Conservation (phyloP, 257 asterid genomes). For the Prunella vulgaris region DNA sequence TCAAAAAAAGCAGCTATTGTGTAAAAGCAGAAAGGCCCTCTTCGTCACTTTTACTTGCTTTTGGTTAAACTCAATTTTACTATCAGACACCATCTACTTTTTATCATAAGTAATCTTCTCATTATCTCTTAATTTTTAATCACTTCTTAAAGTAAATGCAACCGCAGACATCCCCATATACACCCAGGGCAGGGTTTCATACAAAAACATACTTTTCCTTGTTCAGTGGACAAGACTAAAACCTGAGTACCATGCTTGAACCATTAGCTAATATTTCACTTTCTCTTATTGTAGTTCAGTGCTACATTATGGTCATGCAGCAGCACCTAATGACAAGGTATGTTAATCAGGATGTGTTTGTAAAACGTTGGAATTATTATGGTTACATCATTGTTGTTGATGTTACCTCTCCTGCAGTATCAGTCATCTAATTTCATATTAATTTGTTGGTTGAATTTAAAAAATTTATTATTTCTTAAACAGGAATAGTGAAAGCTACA, state of each 20-base stretch:
- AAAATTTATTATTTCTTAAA: not conserved
- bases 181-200: not conserved
- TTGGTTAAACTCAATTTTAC: not conserved
- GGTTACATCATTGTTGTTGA: not conserved
- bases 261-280: slow-evolving; percentile 21
- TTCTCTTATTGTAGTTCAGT: slow-evolving; percentile 53
- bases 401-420: not conserved
- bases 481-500: not conserved
- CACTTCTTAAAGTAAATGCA: not conserved
- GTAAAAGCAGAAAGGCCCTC: not conserved
- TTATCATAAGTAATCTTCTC: not conserved
- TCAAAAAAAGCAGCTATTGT: not conserved
- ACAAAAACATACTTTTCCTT: not conserved
- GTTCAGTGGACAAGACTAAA: slow-evolving; percentile 6
- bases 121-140: not conserved
- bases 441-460: slow-evolving; percentile 13
- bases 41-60: not conserved
- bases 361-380: slow-evolving; percentile 8
- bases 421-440: not conserved
- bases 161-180: not conserved
- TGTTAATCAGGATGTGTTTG: slow-evolving; percentile 21
- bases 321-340: slow-evolving; percentile 98
- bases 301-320: slow-evolving; percentile 98
- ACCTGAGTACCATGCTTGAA: slow-evolving; percentile 20
- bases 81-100: not conserved